These are phyloP conservation scores for Cryptococcus sp. DNA, from an alignment of 1,284 basidiomycete species.

Conservation along the genomic window DNA sequence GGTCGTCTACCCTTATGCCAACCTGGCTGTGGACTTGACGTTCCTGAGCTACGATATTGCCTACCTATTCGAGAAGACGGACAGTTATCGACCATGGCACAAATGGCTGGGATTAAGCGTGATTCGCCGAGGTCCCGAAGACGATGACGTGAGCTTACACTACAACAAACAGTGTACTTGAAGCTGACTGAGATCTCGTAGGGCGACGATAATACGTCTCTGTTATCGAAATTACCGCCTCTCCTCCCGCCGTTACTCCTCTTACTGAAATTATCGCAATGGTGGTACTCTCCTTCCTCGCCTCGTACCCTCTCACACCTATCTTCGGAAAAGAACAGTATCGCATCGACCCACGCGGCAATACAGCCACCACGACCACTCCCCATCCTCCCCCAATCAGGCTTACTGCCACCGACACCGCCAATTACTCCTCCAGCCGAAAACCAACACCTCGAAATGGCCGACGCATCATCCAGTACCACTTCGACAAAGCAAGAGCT, in stretches of 20 bases:
- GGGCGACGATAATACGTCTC: slow-evolving; percentile 4
- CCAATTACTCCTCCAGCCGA: slow-evolving; percentile 27
- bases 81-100: slow-evolving; percentile 90
- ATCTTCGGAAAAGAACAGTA: slow-evolving; percentile 60
- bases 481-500: background rate
- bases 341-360: slow-evolving; percentile 63
- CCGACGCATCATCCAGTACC: background rate
- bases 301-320: slow-evolving; percentile 72
- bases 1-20: slow-evolving; percentile 75
- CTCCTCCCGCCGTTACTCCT: slow-evolving; percentile 88
- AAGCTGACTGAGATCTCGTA: background rate
- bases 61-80: slow-evolving; percentile 86
- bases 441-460: background rate
- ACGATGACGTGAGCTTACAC: slow-evolving; percentile 21
- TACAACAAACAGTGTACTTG: background rate
- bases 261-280: slow-evolving; percentile 95
- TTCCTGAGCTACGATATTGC: slow-evolving; percentile 80
- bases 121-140: slow-evolving; percentile 25
- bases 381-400: slow-evolving; percentile 45
- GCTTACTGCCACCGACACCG: slow-evolving; percentile 31
- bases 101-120: slow-evolving; percentile 75
- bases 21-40: slow-evolving; percentile 75
- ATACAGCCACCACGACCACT: slow-evolving; percentile 75
- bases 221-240: slow-evolving; percentile 33
- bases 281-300: slow-evolving; percentile 97